Base-by-base conservation (phyloP, 768 basidiomycete species). In the Leccinum fibrillosum region DNA sequence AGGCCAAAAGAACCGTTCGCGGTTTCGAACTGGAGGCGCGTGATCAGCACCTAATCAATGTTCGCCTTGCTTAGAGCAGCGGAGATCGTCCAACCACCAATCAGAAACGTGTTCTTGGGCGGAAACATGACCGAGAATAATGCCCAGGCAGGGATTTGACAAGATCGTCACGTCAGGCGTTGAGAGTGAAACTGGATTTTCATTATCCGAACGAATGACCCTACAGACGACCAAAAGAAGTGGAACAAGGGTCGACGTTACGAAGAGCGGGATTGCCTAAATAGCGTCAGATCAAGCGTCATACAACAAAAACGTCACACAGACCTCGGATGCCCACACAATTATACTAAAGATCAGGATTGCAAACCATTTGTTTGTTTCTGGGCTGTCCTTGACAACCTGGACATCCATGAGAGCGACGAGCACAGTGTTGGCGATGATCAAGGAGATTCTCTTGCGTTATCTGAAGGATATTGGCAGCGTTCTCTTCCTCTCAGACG, bases 261-360 rank as follows among this genome's bases (percentile, higher is more conserved):
- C 94, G 69, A 99, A 99, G 7, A 98, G 81, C 2, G 96, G 94
- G 59, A 99, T 94, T 25, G 94, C 94, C 93, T 96, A 61, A 30
- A 54, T 19, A n/a, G 12, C 26, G 21, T 70, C 23, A 55, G 19
- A 6, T 42, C 17, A 10, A 15, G 45, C 9, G 17, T 25, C 30
- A 32, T 23, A 56, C 25, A 2, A 30, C 21, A 45, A 5, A 11
- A 2, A 17, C 5, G 7, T 3, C 28, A n/a, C 17, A 53, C 59
- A 32, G 32, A 32, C 94, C 86, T 99, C 97, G 5, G 94, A 89
- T n/a, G 96, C 95, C 97, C 97, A 98, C 54, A 98, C 75, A 23
- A 98, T 80, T 6, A 94, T 97, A 63, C 91, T 92, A 64, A 98
- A 91, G 4, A 86, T 77, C 51, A 99, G 76, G 62, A 99, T 84